Percentiles rank a stretch among this genome's conserved stretches.
phyloP scores from a whole-genome alignment of 116 monocot species.

The Posidonia oceanica region DNA sequence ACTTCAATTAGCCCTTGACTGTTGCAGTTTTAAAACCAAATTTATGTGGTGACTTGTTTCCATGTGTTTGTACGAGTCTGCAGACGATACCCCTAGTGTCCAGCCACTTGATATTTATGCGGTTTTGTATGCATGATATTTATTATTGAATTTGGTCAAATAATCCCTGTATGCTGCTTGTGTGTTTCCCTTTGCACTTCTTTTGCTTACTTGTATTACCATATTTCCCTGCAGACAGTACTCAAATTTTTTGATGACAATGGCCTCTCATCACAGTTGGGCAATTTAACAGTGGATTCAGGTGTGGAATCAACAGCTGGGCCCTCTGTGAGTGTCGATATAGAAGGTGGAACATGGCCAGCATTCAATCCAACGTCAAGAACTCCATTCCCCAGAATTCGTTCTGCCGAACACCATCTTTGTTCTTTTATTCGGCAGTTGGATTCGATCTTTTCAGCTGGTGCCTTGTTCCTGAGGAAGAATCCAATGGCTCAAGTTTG shows the following conservation, averaged over 20 bases:
- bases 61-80: too few species aligned
- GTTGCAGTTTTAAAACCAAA: too few species aligned
- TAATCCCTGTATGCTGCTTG: too few species aligned
- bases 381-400: constrained; percentile 19
- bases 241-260: constrained; percentile 47
- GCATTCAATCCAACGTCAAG: constrained; percentile 9
- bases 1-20: too few species aligned
- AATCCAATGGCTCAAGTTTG: constrained; percentile 44
- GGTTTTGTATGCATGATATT: too few species aligned
- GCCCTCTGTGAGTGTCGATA: constrained; percentile 24
- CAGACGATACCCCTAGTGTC: too few species aligned
- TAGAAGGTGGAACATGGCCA: constrained; percentile 34
- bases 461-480: constrained; percentile 51
- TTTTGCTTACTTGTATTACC: background rate
- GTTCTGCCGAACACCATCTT: too few species aligned
- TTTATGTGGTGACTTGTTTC: too few species aligned
- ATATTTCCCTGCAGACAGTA: constrained; percentile 28
- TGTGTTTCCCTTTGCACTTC: too few species aligned
- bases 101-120: too few species aligned
- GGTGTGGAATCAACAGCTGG: constrained; percentile 1
- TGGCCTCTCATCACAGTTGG: constrained; percentile 14
- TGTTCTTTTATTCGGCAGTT: too few species aligned
- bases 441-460: constrained; percentile 66
- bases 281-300: constrained; percentile 3
- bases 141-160: background rate